phyloP scores from a whole-genome alignment of 2,329 filamentous ascomycete genomes.

The Venturia oleaginea region DNA sequence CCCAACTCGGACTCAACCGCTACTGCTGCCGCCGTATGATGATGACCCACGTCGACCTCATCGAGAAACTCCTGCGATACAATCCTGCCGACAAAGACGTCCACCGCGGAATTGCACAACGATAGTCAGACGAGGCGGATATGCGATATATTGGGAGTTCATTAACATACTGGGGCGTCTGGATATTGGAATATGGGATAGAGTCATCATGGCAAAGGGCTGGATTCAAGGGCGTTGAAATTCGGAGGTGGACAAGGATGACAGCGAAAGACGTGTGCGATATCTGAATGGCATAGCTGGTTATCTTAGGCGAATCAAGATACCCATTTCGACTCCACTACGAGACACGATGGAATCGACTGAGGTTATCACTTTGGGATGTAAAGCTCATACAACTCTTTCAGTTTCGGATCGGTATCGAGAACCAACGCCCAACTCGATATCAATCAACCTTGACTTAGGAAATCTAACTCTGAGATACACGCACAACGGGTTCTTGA shows the following conservation, averaged over 20 bases:
- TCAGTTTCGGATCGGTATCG: neutral
- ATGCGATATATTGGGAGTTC: neutral
- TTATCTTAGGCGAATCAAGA: neutral
- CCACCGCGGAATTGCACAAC: neutral
- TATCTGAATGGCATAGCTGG: neutral
- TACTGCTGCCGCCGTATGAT: constrained; percentile 99
- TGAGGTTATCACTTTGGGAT: neutral
- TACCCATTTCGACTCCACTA: neutral
- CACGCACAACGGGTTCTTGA: no score
- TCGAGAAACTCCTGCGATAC: constrained; percentile 79
- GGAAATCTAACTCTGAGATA: no score
- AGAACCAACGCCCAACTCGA: no score
- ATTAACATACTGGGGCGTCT: neutral
- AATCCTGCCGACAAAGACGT: constrained; percentile 15
- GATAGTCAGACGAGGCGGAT: neutral
- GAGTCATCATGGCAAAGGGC: neutral
- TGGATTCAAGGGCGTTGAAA: neutral
- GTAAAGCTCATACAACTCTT: neutral
- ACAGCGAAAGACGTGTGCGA: neutral
- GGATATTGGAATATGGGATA: neutral
- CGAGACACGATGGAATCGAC: neutral
- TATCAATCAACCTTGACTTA: no score
- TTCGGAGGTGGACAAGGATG: neutral
- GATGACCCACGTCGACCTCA: constrained; percentile 98
- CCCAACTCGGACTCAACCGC: constrained; percentile 82